Evolutionary conservation across 306 rosid genomes (phyloP), one percentile per base, ranked within the genome.

Genomic region (Dryas drummondii): DNA sequence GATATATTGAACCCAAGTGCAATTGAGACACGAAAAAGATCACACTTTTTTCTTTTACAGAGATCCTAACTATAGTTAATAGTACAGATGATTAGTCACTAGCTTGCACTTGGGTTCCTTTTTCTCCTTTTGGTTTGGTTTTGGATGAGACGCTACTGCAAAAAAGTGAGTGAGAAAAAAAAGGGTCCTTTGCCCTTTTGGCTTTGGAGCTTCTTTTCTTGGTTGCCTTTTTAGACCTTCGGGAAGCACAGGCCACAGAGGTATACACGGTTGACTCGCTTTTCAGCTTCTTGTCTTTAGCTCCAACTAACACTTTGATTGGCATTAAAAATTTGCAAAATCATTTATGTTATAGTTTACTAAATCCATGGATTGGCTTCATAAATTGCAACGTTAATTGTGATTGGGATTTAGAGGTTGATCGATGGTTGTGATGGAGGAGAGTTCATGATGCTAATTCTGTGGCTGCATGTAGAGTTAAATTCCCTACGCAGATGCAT

Each of bases 201-300:
- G 57, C 67, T 9, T 72, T 72, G 57, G 76, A 58, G 76, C 58
- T 46, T 72, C 48, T 52, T 66, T 52, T 66, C 2, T 78, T 19
- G 60, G 80, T 56, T 26, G 92, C 76, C 89, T 70, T 76, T 82
- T 56, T 72, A 80, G 88, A 81, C 96, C 70, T 49, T 66, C 55
- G 32, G 26, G 45, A 63, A 51, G 53, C n/a, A 74, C 22, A 22
- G 22, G 22, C 2, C 19, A 69, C 16, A 49, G 70, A n/a, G 47
- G 60, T 4, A 58, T 8, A 19, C 45, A 44, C 42, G 40, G 71
- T 70, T 78, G 76, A 78, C 71, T 70, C 22, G 16, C 44, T 51
- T 59, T 55, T 11, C 19, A 51, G 70, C 51, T 52, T 51, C 47
- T 51, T 11, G 42, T 61, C 71, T 51, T 19, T 27, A 44, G 45